phyloP scores from a whole-genome alignment of 2,329 filamentous ascomycete genomes.

The Aspergillus costaricaensis region DNA sequence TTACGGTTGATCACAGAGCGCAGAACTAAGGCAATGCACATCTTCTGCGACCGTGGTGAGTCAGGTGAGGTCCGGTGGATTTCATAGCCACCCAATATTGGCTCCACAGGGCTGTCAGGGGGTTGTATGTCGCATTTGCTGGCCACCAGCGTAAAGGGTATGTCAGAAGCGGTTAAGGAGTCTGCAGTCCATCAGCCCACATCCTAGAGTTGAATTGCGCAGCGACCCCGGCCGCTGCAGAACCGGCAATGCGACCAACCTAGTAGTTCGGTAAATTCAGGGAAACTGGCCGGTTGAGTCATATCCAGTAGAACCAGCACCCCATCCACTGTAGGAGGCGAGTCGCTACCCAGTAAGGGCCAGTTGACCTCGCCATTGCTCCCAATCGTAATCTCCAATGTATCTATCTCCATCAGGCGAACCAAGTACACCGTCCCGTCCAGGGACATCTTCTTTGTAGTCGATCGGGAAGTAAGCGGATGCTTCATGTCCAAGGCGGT shows the following conservation, averaged over 20 bases:
- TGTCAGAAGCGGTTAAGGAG: slow-evolving; percentile 68
- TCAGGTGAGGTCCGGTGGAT: slow-evolving; percentile 73
- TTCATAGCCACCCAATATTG: slow-evolving; percentile 69
- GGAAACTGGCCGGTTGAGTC: slow-evolving; percentile 72
- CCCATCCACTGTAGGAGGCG: slow-evolving; percentile 76
- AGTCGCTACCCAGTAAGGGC: slow-evolving; percentile 61
- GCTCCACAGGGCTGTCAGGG: slow-evolving; percentile 69
- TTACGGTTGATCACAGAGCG: slow-evolving; percentile 67
- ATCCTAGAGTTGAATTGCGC: neutral
- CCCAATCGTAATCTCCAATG: slow-evolving; percentile 54
- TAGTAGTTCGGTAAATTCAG: slow-evolving; percentile 72
- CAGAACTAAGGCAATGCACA: slow-evolving; percentile 74
- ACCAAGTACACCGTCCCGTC: slow-evolving; percentile 59
- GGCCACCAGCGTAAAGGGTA: slow-evolving; percentile 80
- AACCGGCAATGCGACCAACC: slow-evolving; percentile 59
- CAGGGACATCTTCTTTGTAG: slow-evolving; percentile 58
- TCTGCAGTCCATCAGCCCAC: slow-evolving; percentile 52
- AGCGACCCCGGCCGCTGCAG: neutral
- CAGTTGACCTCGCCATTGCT: slow-evolving; percentile 50
- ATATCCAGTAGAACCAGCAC: slow-evolving; percentile 88
- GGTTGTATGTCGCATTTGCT: slow-evolving; percentile 85
- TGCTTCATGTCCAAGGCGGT: slow-evolving; percentile 57
- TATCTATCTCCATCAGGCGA: slow-evolving; percentile 58
- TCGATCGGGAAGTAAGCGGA: slow-evolving; percentile 41
- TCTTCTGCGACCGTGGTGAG: slow-evolving; percentile 70